A percentile compares a stretch with the other conserved stretches of the same genome.
Evolutionary conservation across 768 basidiomycete genomes (phyloP).

Genomic region (Pleurotus salmoneostramineus): DNA sequence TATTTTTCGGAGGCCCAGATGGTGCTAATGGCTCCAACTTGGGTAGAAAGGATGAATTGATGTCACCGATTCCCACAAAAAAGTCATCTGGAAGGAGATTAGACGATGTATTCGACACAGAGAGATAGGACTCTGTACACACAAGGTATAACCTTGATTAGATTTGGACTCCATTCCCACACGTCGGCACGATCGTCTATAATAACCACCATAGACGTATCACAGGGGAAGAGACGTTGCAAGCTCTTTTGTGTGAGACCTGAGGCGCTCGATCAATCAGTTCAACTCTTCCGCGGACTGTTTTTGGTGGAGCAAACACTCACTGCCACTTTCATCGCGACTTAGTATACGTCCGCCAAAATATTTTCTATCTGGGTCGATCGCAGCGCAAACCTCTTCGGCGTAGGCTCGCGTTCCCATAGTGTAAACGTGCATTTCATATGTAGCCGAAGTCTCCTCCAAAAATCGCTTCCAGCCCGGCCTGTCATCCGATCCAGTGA

Average conservation of each 20-base stretch:
- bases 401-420: slow-evolving; percentile 99
- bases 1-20: slow-evolving; percentile 22
- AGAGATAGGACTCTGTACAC: slow-evolving; percentile 16
- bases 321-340: slow-evolving; percentile 95
- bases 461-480: slow-evolving; percentile 87
- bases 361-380: slow-evolving; percentile 82
- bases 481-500: slow-evolving; percentile 27
- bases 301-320: slow-evolving; percentile 25
- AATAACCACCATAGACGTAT: slow-evolving; percentile 98
- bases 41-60: slow-evolving; percentile 92
- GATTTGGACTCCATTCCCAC: slow-evolving; percentile 96
- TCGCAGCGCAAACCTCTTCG: slow-evolving; percentile 88
- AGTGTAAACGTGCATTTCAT: slow-evolving; percentile 99
- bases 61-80: slow-evolving; percentile 97
- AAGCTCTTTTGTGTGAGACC: slow-evolving; percentile 91
- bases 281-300: background rate
- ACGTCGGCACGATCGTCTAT: slow-evolving; percentile 99
- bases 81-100: slow-evolving; percentile 73
- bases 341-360: slow-evolving; percentile 89
- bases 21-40: slow-evolving; percentile 59
- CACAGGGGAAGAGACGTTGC: slow-evolving; percentile 90
- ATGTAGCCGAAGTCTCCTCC: slow-evolving; percentile 63
- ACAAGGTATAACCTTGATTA: slow-evolving; percentile 97
- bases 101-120: slow-evolving; percentile 4
- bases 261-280: slow-evolving; percentile 24